These are phyloP conservation scores for Ceratobasidium sp. DNA, from an alignment of 1,284 basidiomycete species.

Conservation along the genomic window DNA sequence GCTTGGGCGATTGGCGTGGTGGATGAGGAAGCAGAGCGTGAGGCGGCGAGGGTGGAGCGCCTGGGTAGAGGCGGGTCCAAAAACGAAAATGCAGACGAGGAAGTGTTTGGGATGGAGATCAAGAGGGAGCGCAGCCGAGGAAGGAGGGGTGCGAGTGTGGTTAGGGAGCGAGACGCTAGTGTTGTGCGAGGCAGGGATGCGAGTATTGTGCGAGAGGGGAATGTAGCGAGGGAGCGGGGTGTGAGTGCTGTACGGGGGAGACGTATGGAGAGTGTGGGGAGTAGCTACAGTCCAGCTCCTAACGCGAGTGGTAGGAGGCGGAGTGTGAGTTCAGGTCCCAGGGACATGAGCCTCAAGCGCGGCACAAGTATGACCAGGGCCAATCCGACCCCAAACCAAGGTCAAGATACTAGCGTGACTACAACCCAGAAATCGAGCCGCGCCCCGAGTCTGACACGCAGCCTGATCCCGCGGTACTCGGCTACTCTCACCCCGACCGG, in stretches of 20 bases:
- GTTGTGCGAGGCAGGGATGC: neutral
- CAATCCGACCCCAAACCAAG: constrained; percentile 1
- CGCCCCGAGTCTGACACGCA: constrained; percentile 20
- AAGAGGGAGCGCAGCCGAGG: constrained; percentile 16
- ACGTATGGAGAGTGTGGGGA: constrained; percentile 27
- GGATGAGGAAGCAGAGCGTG: constrained; percentile 51
- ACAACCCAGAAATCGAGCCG: constrained; percentile 5
- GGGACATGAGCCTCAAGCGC: constrained; percentile 20
- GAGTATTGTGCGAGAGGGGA: constrained; percentile 4
- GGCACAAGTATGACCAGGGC: constrained; percentile 18
- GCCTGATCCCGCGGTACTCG: constrained; percentile 12
- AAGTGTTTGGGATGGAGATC: constrained; percentile 29
- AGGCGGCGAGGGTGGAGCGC: constrained; percentile 19
- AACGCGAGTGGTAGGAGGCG: constrained; percentile 10
- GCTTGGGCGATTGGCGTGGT: constrained; percentile 86
- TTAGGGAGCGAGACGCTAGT: constrained; percentile 7
- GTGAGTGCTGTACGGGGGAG: constrained; percentile 29
- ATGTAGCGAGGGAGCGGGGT: constrained; percentile 4
- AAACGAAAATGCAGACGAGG: neutral
- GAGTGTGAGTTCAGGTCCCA: constrained; percentile 21
- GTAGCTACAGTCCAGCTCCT: constrained; percentile 43
- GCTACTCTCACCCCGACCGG: constrained; percentile 5
- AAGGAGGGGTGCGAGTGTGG: constrained; percentile 8
- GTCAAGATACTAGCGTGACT: constrained; percentile 15
- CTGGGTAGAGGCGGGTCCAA: neutral